A percentile compares a stretch with the other conserved stretches of the same genome.
phyloP scores from a whole-genome alignment of 2,329 filamentous ascomycete genomes.

The Ophiostoma sp. region DNA sequence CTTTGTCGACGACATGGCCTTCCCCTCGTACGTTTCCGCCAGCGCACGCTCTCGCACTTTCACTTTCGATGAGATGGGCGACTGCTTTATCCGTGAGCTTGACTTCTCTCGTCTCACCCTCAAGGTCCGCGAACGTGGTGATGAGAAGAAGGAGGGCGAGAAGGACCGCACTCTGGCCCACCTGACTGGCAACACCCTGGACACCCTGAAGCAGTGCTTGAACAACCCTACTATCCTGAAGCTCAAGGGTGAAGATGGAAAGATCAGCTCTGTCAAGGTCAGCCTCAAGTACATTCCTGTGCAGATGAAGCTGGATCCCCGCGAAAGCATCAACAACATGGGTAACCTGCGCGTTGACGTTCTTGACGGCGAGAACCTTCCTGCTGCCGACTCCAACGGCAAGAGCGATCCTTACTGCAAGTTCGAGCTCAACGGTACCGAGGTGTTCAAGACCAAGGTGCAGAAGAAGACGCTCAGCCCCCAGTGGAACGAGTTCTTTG shows the following conservation, averaged over 20 bases:
- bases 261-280: constrained; percentile 74
- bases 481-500: constrained; percentile 94
- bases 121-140: constrained; percentile 73
- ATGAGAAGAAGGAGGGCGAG: constrained; percentile 60
- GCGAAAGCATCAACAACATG: constrained; percentile 98
- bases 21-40: constrained; percentile 78
- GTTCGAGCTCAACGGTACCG: constrained; percentile 82
- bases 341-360: constrained; percentile 91
- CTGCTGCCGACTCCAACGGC: constrained; percentile 89
- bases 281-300: constrained; percentile 93
- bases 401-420: constrained; percentile 97
- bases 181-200: constrained; percentile 75
- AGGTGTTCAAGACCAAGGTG: constrained; percentile 90
- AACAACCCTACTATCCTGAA: constrained; percentile 84
- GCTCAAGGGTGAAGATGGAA: constrained; percentile 72
- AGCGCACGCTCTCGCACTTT: constrained; percentile 63
- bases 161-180: constrained; percentile 70
- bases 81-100: constrained; percentile 94
- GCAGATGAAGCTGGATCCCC: constrained; percentile 87
- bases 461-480: constrained; percentile 96
- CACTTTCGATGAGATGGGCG: constrained; percentile 86
- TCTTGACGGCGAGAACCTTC: constrained; percentile 79
- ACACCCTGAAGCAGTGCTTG: constrained; percentile 81
- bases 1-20: constrained; percentile 89
- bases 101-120: constrained; percentile 92